Percentiles rank a stretch among this genome's conserved stretches.
These are phyloP conservation scores for Leccinum uliginosum DNA, from an alignment of 768 basidiomycete species.

Conservation along the genomic window DNA sequence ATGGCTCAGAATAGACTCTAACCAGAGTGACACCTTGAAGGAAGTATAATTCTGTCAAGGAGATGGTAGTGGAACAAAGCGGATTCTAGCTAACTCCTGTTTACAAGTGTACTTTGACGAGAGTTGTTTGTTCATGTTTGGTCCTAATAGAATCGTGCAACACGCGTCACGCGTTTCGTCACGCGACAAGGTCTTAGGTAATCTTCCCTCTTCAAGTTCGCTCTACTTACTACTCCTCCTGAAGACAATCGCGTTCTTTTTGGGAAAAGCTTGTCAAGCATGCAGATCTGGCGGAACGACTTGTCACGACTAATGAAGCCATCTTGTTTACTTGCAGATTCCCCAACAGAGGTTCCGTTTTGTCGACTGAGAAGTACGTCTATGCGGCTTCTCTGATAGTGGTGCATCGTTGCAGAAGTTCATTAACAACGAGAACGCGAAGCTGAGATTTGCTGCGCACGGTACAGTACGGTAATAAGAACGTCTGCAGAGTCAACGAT, in stretches of 20 bases:
- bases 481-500: too few species aligned
- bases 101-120: not conserved
- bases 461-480: too few species aligned
- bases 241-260: too few species aligned
- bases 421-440: not conserved
- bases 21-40: not conserved
- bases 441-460: too few species aligned
- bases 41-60: not conserved
- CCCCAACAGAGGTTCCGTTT: not conserved
- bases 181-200: not conserved
- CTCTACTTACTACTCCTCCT: too few species aligned
- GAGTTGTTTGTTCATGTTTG: not conserved
- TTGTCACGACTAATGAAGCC: too few species aligned
- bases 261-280: not conserved
- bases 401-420: not conserved
- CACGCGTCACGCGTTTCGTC: not conserved
- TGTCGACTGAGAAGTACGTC: not conserved
- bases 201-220: too few species aligned
- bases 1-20: slow-evolving; percentile 25
- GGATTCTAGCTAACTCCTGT: not conserved
- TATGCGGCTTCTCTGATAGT: not conserved
- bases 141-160: not conserved
- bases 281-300: not conserved
- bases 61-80: not conserved
- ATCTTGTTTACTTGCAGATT: not conserved